These are phyloP conservation scores for Tulasnella sp. DNA, from an alignment of 768 basidiomycete genomes.

Conservation along the genomic window DNA sequence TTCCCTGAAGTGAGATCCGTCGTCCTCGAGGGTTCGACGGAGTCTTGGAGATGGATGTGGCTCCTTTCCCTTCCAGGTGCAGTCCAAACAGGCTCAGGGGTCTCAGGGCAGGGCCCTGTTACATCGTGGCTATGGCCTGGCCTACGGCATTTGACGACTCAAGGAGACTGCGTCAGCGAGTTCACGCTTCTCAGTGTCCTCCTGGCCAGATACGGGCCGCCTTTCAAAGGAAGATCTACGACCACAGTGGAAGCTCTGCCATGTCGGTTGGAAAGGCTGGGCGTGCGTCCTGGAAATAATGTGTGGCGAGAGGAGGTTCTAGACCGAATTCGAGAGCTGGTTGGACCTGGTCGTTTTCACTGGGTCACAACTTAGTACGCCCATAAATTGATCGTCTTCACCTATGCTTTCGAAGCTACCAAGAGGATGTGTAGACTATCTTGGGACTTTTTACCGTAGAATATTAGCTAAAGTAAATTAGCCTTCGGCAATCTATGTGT, in stretches of 20 bases:
- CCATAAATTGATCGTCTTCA: not conserved
- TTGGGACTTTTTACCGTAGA: no score
- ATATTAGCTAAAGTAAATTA: no score
- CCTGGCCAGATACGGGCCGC: not conserved
- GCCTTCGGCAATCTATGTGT: no score
- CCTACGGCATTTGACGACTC: not conserved
- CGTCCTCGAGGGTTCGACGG: not conserved
- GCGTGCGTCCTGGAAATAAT: not conserved
- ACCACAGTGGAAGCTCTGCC: not conserved
- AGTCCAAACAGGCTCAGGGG: not conserved
- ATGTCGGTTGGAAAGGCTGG: not conserved
- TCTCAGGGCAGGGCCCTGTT: not conserved
- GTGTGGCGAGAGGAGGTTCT: not conserved
- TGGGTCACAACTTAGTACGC: not conserved
- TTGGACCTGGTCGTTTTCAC: not conserved
- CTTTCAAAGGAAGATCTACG: not conserved
- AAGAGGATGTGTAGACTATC: no score
- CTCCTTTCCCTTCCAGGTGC: not conserved
- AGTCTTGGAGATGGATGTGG: constrained; percentile 5
- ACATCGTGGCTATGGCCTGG: not conserved
- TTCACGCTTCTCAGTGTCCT: not conserved
- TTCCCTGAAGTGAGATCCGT: not conserved
- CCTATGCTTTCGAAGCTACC: no score
- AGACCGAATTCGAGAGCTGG: not conserved
- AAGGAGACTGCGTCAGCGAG: not conserved